Evolutionary conservation across 2,329 filamentous ascomycete genomes (phyloP), one percentile per base, ranked within the genome.

Genomic region (Aureobasidium sp.): DNA sequence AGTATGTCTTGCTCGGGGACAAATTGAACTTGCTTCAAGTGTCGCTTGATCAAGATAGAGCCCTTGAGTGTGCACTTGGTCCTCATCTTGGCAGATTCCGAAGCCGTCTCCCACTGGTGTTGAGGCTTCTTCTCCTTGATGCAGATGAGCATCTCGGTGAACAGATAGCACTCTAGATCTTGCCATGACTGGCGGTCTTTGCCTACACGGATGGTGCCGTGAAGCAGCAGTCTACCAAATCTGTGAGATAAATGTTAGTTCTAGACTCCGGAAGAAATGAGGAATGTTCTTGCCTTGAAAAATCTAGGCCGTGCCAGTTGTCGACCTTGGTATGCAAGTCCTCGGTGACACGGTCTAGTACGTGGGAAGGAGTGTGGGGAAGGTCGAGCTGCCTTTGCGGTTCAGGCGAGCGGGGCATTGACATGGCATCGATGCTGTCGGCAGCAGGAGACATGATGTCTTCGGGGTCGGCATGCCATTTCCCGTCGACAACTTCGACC

Each of bases 111-210:
- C 83, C 89, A 92, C 66, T 89, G 84, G 57, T 84, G 82, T 51
- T 74, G 69, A 42, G 79, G 67, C 77, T 92, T 96, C 83, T 97
- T 97, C 77, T 97, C 94, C 76, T 97, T 99, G 64, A 99, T 91
- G 72, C 94, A 99, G 67, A 99, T 99, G 69, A 99, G 88, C 94
- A 99, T 99, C 77, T 99, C 94, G 5, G 89, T 90, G 72, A 99
- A 99, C 34, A 99, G 82, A 73, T 91, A 99, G 74, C 94, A 99
- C 74, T 99, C 92, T 61, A 99, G 78, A 73, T 97, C 94, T 78
- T 99, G 94, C 94, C 94, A 99, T 7, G 92, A 92, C 66, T 93
- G 83, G 67, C 91, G 91, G 75, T 99, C 94, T 76, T 99, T 99
- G 68, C 94, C 94, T 25, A 99, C 94, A 59, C 90, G 87, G 62